These are phyloP conservation scores for Apiospora koreana DNA, from an alignment of 2,329 filamentous ascomycete genomes.

Conservation along the genomic window DNA sequence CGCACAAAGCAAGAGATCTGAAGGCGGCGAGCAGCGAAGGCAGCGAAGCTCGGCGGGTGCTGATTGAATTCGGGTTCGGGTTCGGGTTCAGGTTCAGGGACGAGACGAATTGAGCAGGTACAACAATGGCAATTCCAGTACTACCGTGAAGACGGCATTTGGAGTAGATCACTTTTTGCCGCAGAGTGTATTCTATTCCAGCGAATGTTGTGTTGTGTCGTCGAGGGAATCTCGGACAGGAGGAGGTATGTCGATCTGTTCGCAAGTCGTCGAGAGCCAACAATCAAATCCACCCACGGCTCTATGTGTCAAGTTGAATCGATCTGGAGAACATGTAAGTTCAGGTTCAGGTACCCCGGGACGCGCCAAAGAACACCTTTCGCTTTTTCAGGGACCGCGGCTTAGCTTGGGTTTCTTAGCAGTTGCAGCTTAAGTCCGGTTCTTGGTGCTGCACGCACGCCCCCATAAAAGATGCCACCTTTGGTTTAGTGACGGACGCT, in stretches of 20 bases:
- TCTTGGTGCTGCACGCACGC: neutral
- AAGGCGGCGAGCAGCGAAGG: neutral
- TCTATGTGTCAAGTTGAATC: neutral
- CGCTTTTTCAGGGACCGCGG: constrained; percentile 12
- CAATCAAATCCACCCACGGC: neutral
- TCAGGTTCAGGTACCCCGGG: no score
- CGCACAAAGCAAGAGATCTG: neutral
- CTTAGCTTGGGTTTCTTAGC: neutral
- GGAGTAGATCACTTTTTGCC: neutral
- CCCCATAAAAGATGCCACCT: neutral
- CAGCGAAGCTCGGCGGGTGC: constrained; percentile 10
- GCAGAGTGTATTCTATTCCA: neutral
- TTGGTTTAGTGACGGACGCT: neutral
- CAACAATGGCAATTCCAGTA: constrained; percentile 9
- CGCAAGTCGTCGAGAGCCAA: neutral
- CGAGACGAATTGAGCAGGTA: constrained; percentile 13
- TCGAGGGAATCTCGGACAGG: neutral
- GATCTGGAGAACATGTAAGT: neutral
- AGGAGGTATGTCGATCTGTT: neutral
- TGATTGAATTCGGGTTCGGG: constrained; percentile 13
- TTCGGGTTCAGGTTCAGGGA: no score
- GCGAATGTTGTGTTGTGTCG: neutral
- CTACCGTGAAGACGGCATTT: constrained; percentile 12
- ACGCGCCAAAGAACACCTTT: constrained; percentile 13
- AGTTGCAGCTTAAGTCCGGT: neutral